These are phyloP conservation scores for Candida hispaniensis DNA, from an alignment of 805 yeast genomes.

Conservation along the genomic window DNA sequence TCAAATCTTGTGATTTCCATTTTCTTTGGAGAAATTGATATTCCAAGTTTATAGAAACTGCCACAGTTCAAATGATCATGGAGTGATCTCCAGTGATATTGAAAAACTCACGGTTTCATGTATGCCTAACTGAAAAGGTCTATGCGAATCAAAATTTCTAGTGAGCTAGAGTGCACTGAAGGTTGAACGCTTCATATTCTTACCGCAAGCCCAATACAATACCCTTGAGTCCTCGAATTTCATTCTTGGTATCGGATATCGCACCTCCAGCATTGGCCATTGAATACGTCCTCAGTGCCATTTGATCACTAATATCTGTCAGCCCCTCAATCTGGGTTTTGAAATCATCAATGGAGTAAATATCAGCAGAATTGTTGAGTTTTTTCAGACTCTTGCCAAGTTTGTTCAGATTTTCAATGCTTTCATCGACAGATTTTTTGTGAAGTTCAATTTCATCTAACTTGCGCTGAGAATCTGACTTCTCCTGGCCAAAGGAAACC, in stretches of 20 bases:
- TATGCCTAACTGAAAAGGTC: no score
- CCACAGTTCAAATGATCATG: no score
- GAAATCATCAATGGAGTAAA: slow-evolving; percentile 4
- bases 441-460: slow-evolving; percentile 12
- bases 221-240: slow-evolving; percentile 10
- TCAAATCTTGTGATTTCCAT: no score
- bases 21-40: no score
- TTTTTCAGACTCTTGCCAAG: slow-evolving; percentile 3
- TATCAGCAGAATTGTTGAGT: slow-evolving; percentile 3
- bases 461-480: slow-evolving; percentile 9
- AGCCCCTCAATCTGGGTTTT: slow-evolving; percentile 14
- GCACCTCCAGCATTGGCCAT: slow-evolving; percentile 9
- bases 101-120: no score
- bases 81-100: no score
- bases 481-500: slow-evolving; percentile 7
- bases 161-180: no score
- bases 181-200: no score
- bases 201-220: slow-evolving; percentile 4
- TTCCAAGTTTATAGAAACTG: no score
- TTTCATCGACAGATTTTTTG: slow-evolving; percentile 2
- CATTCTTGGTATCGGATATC: slow-evolving; percentile 14
- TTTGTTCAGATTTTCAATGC: slow-evolving; percentile 6
- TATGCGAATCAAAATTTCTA: no score
- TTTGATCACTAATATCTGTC: slow-evolving; percentile 10
- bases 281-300: slow-evolving; percentile 8